phyloP scores from a whole-genome alignment of 768 basidiomycete species.

The Tylopilus felleus region DNA sequence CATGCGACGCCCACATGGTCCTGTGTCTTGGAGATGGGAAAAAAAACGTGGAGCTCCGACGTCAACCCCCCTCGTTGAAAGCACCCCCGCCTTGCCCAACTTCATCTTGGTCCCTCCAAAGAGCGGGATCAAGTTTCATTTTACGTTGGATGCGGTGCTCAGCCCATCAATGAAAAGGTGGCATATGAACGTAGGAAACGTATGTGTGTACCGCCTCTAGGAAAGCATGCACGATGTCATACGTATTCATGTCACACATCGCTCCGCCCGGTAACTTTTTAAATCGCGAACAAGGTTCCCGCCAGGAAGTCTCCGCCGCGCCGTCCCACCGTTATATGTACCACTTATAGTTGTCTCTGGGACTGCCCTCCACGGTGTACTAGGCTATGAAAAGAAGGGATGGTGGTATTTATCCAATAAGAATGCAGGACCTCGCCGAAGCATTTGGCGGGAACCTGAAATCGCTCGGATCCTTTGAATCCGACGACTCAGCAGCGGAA shows the following conservation, averaged over 20 bases:
- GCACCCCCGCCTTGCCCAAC: neutral
- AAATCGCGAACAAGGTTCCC: slow-evolving; percentile 7
- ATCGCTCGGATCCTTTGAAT: slow-evolving; percentile 10
- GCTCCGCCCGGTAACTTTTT: slow-evolving; percentile 7
- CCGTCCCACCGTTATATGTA: neutral
- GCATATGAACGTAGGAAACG: neutral
- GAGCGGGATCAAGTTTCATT: slow-evolving; percentile 6
- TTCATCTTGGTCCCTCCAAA: neutral
- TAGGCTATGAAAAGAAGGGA: neutral
- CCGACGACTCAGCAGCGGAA: neutral
- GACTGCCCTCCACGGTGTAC: neutral
- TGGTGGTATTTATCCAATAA: neutral
- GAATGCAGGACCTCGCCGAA: neutral
- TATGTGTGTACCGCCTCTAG: slow-evolving; percentile 12
- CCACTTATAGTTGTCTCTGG: neutral
- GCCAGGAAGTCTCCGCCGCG: neutral
- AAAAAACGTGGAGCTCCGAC: slow-evolving; percentile 1
- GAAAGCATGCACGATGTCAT: neutral
- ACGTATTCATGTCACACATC: neutral
- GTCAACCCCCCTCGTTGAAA: neutral
- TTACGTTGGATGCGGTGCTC: neutral
- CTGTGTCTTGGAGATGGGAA: slow-evolving; percentile 10
- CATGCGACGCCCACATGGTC: slow-evolving; percentile 4
- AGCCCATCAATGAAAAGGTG: slow-evolving; percentile 11
- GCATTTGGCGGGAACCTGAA: neutral